Conservation (phyloP, 2,329 filamentous ascomycete species). For the Ceratocystis papillata region DNA sequence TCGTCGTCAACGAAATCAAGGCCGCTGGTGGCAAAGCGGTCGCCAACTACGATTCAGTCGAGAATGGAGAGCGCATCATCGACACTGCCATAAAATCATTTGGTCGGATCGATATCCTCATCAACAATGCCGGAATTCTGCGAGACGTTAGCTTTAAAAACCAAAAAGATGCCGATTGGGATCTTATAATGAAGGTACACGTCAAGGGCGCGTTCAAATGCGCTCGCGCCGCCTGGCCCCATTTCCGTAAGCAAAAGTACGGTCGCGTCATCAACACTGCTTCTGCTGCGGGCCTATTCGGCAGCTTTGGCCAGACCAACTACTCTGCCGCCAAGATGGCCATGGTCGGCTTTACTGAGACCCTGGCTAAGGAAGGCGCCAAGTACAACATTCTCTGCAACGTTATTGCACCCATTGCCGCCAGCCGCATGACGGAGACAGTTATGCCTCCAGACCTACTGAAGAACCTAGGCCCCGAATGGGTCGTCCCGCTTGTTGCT, state of each 20-base stretch:
- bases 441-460: conserved; percentile 92
- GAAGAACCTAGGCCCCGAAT: conserved; percentile 76
- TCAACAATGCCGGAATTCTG: conserved; percentile 96
- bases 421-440: conserved; percentile 89
- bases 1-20: conserved; percentile 73
- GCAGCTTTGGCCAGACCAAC: conserved; percentile 90
- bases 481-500: conserved; percentile 88
- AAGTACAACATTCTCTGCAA: conserved; percentile 98
- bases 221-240: conserved; percentile 83
- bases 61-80: conserved; percentile 89
- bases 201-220: conserved; percentile 93
- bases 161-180: conserved; percentile 95
- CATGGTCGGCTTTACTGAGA: conserved; percentile 95
- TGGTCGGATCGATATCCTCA: conserved; percentile 82
- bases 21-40: conserved; percentile 87
- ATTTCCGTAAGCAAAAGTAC: conserved; percentile 98
- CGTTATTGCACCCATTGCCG: conserved; percentile 84
- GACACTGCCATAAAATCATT: conserved; percentile 70
- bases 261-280: conserved; percentile 93
- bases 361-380: conserved; percentile 87
- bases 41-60: conserved; percentile 93
- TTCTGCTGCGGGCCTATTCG: conserved; percentile 90
- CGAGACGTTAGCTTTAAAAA: conserved; percentile 97
- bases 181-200: conserved; percentile 86
- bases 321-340: conserved; percentile 95